Evolutionary conservation across 345 rosid species (phyloP).

Genomic region (Isatis tinctoria): DNA sequence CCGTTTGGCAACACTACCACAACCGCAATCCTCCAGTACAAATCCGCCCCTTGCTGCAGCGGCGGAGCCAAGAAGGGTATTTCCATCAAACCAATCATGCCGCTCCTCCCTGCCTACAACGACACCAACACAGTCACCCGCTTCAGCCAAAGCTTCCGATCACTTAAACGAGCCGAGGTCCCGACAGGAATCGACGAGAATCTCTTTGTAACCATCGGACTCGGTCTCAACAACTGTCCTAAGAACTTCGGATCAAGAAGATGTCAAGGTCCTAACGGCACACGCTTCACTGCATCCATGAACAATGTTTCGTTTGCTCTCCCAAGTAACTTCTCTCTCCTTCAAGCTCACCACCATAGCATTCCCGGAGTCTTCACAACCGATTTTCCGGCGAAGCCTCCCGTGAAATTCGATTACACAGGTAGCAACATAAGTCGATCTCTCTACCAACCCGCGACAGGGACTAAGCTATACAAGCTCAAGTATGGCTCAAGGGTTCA

Average conservation of each 20-base stretch:
- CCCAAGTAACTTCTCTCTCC: slow-evolving; percentile 62
- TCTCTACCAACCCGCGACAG: slow-evolving; percentile 64
- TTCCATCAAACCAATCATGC: slow-evolving; percentile 52
- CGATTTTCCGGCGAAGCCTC: slow-evolving; percentile 76
- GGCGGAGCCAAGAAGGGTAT: slow-evolving; percentile 33
- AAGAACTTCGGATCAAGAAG: slow-evolving; percentile 36
- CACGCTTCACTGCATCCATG: slow-evolving; percentile 86
- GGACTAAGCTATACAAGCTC: slow-evolving; percentile 67
- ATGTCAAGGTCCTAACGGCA: slow-evolving; percentile 93
- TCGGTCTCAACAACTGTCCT: slow-evolving; percentile 81
- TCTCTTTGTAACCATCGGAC: slow-evolving; percentile 66
- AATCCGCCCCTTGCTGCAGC: slow-evolving; percentile 65
- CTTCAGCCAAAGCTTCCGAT: slow-evolving; percentile 49
- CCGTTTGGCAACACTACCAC: slow-evolving; percentile 86
- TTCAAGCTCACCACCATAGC: slow-evolving; percentile 65
- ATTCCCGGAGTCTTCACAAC: slow-evolving; percentile 82
- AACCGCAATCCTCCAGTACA: slow-evolving; percentile 90
- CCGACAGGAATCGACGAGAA: slow-evolving; percentile 69
- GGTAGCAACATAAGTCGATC: slow-evolving; percentile 73
- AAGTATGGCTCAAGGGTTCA: slow-evolving; percentile 80
- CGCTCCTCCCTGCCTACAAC: slow-evolving; percentile 66
- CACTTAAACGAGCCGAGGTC: slow-evolving; percentile 48
- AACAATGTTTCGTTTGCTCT: slow-evolving; percentile 82
- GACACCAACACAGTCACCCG: slow-evolving; percentile 72
- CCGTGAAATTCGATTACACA: slow-evolving; percentile 67